Base-by-base conservation (phyloP, 2,329 filamentous ascomycete genomes). In the Colletotrichum abscissum region DNA sequence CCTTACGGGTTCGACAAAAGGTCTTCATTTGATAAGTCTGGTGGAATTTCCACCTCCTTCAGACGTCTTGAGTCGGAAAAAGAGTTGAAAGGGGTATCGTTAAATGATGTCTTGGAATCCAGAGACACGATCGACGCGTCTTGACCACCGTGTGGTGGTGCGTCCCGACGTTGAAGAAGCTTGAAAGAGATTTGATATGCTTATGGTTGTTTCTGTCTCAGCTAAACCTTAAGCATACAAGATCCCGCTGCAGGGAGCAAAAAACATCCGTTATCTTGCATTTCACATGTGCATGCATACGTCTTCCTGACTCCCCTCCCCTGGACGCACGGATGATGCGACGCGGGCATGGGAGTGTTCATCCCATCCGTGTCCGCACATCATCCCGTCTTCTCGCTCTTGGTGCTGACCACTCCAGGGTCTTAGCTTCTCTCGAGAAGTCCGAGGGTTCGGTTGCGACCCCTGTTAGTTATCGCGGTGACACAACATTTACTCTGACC, bases 301-400 rank as follows among this genome's bases (percentile, higher is more conserved):
- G n/a, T 58, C 58, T 54, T 70, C 52, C 62, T 19, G 7, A 22
- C 11, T 33, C 33, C 33, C 46, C 26, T 24, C 38, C 24, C 35
- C 33, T 60, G 52, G 14, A 55, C 26, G 70, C 70, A 73, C 70
- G 28, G 70, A 70, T 49, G 42, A 49, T 49, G 42, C 42, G 42
- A 49, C 70, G 35, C 14, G 46, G n/a, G 6, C n/a, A 22, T 67
- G 19, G 26, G n/a, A 30, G 28, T 24, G 26, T 24, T 30, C 58
- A 28, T 59, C 59, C 35, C 54, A 69, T 54, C 70, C 30, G n/a
- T 62, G 55, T 56, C 42, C 24, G 60, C 64, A 35, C 67, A 59
- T 70, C 55, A 42, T 70, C 59, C 35, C 33, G 9, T 24, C 42
- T 38, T 56, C 24, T 35, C 55, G 49, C 22, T 46, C 67, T 33